phyloP scores from a whole-genome alignment of 2,329 filamentous ascomycete species.

The Alternaria ethzedia region DNA sequence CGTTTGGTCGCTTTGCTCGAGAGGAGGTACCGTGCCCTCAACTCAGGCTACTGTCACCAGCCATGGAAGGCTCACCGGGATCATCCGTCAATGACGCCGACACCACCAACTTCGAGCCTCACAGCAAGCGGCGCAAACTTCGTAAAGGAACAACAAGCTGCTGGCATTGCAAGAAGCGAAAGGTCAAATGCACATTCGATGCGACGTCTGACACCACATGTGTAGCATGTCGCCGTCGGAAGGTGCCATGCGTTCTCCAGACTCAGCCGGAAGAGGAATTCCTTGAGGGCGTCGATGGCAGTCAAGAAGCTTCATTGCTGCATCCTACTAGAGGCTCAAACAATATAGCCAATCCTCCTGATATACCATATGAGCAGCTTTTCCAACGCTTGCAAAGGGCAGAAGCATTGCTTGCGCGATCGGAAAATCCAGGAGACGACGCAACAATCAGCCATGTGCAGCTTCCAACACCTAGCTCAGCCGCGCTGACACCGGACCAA shows the following conservation, averaged over 20 bases:
- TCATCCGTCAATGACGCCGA: background rate
- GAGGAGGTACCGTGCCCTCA: background rate
- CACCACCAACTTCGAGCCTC: conserved; percentile 1
- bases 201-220: conserved; percentile 12
- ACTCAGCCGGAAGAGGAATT: conserved; percentile 19
- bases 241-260: conserved; percentile 25
- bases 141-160: conserved; percentile 34
- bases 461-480: background rate
- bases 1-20: background rate
- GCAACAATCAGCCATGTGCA: conserved; percentile 1
- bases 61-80: background rate
- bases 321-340: background rate
- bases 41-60: background rate
- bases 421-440: background rate
- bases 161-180: conserved; percentile 32
- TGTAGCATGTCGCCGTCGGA: conserved; percentile 19
- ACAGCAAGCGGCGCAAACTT: conserved; percentile 22
- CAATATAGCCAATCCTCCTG: background rate
- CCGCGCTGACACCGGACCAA: background rate
- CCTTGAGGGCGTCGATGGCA: background rate
- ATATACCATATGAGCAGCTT: background rate
- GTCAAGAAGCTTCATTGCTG: background rate
- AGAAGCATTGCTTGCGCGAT: conserved; percentile 7
- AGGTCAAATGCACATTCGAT: conserved; percentile 26
- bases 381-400: conserved; percentile 16